Conservation (phyloP, 2,329 filamentous ascomycete species). For the Rosellinia necatrix region DNA sequence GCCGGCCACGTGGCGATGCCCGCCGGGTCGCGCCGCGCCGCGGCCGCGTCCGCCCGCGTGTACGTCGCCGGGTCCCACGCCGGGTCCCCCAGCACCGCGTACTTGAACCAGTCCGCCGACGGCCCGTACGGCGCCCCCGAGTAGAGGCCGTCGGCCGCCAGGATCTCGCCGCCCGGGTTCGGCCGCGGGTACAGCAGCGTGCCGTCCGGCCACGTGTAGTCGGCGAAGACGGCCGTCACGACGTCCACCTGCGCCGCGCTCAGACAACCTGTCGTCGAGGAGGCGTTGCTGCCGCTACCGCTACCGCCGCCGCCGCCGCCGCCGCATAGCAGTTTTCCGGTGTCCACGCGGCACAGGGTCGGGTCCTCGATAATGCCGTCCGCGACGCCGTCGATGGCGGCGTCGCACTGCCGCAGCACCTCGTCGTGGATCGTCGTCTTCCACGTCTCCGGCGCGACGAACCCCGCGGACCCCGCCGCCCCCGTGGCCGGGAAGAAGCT, state of each 20-base stretch:
- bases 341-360: conserved; percentile 43
- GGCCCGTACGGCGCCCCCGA: conserved; percentile 47
- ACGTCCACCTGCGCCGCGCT: conserved; percentile 48
- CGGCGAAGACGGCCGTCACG: conserved; percentile 48
- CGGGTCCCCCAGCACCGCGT: conserved; percentile 50
- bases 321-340: conserved; percentile 42
- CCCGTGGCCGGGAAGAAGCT: conserved; percentile 49
- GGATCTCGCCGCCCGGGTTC: conserved; percentile 51
- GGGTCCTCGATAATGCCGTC: conserved; percentile 49
- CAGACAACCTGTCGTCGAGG: conserved; percentile 45
- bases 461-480: conserved; percentile 39
- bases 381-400: conserved; percentile 43
- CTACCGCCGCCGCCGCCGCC: conserved; percentile 17
- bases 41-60: conserved; percentile 42
- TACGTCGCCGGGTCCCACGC: conserved; percentile 47
- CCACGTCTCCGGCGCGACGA: conserved; percentile 34
- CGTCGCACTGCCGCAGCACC: conserved; percentile 46
- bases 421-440: conserved; percentile 42
- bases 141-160: conserved; percentile 46
- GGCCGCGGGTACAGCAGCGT: conserved; percentile 54
- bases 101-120: conserved; percentile 52
- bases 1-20: conserved; percentile 40
- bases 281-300: conserved; percentile 35
- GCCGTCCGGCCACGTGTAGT: conserved; percentile 49
- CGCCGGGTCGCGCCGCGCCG: conserved; percentile 27